Conservation (phyloP, 2,329 filamentous ascomycete genomes). For the Alternaria tenuissima region DNA sequence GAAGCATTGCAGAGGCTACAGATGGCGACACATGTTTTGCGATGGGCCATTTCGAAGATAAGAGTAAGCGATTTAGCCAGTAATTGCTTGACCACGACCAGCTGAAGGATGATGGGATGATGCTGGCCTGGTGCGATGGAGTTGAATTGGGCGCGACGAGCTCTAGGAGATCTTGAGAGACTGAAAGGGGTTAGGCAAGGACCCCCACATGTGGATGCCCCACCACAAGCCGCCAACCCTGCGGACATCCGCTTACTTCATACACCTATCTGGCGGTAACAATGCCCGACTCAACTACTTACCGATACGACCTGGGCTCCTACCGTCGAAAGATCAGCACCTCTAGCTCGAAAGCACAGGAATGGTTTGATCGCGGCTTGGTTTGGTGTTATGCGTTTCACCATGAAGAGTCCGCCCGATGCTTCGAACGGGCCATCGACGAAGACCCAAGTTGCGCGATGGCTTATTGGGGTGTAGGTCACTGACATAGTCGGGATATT, state of each 20-base stretch:
- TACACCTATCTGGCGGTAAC: neutral
- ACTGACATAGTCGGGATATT: neutral
- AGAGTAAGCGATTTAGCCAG: neutral
- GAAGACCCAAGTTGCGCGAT: slow-evolving; percentile 66
- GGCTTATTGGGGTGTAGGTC: slow-evolving; percentile 68
- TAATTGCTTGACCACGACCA: neutral
- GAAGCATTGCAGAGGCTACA: neutral
- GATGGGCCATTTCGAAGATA: neutral
- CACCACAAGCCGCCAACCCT: neutral
- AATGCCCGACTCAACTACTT: slow-evolving; percentile 17
- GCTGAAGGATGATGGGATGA: neutral
- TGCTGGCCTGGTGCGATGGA: neutral
- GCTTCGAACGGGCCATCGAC: slow-evolving; percentile 68
- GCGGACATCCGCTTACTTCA: neutral
- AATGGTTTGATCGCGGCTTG: slow-evolving; percentile 77
- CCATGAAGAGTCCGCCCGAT: slow-evolving; percentile 72
- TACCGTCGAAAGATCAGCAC: slow-evolving; percentile 66
- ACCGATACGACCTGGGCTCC: slow-evolving; percentile 65
- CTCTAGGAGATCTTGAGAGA: neutral
- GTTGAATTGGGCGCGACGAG: neutral
- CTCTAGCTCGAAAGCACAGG: slow-evolving; percentile 60
- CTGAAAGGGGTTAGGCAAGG: neutral
- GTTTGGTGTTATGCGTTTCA: slow-evolving; percentile 80
- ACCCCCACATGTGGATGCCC: neutral
- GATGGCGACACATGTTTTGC: neutral